A percentile compares a stretch with the other conserved stretches of the same genome.
These are phyloP conservation scores for Wickerhamomyces rabaulensis DNA, from an alignment of 805 yeast species.

Conservation along the genomic window DNA sequence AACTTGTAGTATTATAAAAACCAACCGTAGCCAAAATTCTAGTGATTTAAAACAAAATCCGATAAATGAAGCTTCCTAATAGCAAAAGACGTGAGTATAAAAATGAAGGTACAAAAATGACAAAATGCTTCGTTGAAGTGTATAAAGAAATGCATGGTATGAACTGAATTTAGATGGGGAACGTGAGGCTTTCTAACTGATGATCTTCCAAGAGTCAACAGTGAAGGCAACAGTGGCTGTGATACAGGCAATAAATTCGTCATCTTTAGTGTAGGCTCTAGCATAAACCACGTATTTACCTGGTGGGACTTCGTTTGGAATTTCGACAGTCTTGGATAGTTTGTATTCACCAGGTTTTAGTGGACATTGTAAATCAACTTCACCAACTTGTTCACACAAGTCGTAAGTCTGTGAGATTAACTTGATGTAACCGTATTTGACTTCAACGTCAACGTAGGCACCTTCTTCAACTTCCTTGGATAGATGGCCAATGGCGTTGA, in stretches of 20 bases:
- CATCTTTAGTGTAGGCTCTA: conserved; percentile 83
- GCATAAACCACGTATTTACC: conserved; percentile 86
- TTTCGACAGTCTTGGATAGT: conserved; percentile 66
- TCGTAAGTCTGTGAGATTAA: conserved; percentile 87
- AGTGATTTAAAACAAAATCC: background rate
- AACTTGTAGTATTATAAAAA: too few relatives aligned
- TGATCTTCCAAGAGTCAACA: conserved; percentile 26
- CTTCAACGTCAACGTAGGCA: conserved; percentile 92
- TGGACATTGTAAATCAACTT: conserved; percentile 86
- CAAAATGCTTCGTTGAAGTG: background rate
- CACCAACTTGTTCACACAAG: conserved; percentile 79
- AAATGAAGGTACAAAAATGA: background rate
- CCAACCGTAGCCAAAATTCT: too few relatives aligned
- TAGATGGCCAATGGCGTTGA: conserved; percentile 68
- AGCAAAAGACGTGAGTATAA: background rate
- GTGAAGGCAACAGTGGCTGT: conserved; percentile 57
- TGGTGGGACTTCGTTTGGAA: conserved; percentile 92
- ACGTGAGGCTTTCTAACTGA: background rate
- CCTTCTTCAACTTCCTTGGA: conserved; percentile 63
- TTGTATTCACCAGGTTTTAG: conserved; percentile 61
- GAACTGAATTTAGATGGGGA: background rate
- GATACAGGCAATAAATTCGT: conserved; percentile 77
- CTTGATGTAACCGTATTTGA: conserved; percentile 86
- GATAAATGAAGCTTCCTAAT: background rate
- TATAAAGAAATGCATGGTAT: background rate